Evolutionary conservation across 306 rosid genomes (phyloP).

Genomic region (Pueraria montana): DNA sequence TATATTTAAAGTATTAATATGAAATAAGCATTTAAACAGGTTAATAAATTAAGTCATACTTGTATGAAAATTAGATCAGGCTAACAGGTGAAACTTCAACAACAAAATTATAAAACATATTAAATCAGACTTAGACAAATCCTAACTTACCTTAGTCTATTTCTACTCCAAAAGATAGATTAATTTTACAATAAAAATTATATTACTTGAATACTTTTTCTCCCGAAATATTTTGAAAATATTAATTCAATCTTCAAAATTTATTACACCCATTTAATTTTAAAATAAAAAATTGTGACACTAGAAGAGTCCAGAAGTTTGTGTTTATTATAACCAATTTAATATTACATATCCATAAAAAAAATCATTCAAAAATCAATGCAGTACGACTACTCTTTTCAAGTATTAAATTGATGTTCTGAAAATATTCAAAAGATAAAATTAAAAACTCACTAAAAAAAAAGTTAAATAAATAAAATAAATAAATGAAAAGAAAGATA

Average conservation of each 20-base stretch:
- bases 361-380: background rate
- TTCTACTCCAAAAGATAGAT: too few relatives aligned
- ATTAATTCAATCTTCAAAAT: background rate
- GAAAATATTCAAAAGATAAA: background rate
- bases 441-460: background rate
- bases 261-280: background rate
- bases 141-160: background rate
- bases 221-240: background rate
- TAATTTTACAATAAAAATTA: too few relatives aligned
- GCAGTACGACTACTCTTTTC: background rate
- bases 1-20: too few relatives aligned
- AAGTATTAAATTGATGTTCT: background rate
- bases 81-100: too few relatives aligned
- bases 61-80: too few relatives aligned
- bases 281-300: too few relatives aligned
- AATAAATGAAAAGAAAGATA: constrained; percentile 3
- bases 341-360: background rate
- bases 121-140: too few relatives aligned
- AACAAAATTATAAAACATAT: too few relatives aligned
- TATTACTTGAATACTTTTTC: background rate
- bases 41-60: too few relatives aligned
- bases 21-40: too few relatives aligned
- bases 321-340: background rate
- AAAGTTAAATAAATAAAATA: background rate
- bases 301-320: background rate